Evolutionary conservation across 345 rosid species (phyloP).

Genomic region (Boechera stricta): DNA sequence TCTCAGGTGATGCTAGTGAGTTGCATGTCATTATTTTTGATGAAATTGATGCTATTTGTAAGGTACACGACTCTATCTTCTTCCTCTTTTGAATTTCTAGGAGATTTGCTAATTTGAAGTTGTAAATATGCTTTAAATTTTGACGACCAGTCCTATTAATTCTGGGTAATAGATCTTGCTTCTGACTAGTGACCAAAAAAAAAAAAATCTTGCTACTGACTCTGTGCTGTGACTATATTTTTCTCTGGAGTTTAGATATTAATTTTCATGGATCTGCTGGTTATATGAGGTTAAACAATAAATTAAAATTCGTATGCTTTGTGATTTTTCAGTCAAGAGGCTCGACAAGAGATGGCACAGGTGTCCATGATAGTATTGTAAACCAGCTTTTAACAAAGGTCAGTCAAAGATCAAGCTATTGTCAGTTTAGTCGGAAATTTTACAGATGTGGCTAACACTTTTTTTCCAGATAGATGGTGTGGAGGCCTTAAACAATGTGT

Average conservation of each 20-base stretch:
- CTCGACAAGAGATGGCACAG: constrained; percentile 96
- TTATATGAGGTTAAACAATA: constrained; percentile 9
- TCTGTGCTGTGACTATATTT: not conserved
- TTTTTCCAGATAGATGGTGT: constrained; percentile 94
- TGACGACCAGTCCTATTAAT: constrained; percentile 10
- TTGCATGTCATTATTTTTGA: constrained; percentile 97
- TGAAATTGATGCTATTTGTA: constrained; percentile 99
- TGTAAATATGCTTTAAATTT: constrained; percentile 15
- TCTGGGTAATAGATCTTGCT: not conserved
- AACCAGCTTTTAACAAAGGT: constrained; percentile 99
- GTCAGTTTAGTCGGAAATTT: not conserved
- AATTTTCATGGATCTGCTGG: constrained; percentile 1
- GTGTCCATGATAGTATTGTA: constrained; percentile 98
- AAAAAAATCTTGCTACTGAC: not conserved
- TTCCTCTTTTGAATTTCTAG: not conserved
- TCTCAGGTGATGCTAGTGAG: constrained; percentile 93
- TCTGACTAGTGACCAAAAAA: not conserved
- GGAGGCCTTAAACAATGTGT: constrained; percentile 97
- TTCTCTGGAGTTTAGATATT: constrained; percentile 7
- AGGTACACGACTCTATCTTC: constrained; percentile 58
- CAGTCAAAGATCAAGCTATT: constrained; percentile 37
- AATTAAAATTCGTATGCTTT: constrained; percentile 25
- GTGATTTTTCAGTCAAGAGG: constrained; percentile 83
- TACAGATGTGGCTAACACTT: constrained; percentile 32
- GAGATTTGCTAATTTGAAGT: constrained; percentile 20